These are phyloP conservation scores for Hamigera avellanea DNA, from an alignment of 495 filamentous ascomycete species.

Conservation along the genomic window DNA sequence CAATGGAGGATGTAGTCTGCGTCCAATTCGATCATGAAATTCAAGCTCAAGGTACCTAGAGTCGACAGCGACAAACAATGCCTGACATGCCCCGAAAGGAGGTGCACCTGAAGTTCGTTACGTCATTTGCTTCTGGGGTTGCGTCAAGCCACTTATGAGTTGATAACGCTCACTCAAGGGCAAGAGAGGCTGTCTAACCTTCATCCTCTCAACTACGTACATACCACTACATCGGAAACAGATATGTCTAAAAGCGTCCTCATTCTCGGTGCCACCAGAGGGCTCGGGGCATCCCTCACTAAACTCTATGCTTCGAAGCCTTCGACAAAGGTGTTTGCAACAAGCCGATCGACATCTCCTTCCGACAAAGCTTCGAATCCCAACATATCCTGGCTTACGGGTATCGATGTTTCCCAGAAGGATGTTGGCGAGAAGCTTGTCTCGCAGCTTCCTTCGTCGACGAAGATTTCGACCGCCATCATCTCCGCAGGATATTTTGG, in stretches of 20 bases:
- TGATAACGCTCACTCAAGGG: too few relatives aligned
- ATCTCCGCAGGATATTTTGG: constrained; percentile 61
- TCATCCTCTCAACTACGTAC: too few relatives aligned
- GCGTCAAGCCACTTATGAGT: too few relatives aligned
- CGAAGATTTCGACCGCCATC: constrained; percentile 44
- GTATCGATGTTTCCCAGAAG: constrained; percentile 42
- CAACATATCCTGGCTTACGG: constrained; percentile 37
- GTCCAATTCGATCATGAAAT: too few relatives aligned
- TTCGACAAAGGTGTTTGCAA: constrained; percentile 44
- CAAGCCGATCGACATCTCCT: constrained; percentile 34
- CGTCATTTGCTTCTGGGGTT: too few relatives aligned
- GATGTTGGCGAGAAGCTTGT: constrained; percentile 42
- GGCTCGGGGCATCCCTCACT: constrained; percentile 50
- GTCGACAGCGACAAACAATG: too few relatives aligned
- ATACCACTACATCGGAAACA: too few relatives aligned
- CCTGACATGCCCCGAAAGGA: too few relatives aligned
- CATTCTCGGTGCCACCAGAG: constrained; percentile 56
- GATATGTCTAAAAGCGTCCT: constrained; percentile 31
- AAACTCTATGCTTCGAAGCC: constrained; percentile 43
- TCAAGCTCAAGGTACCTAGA: too few relatives aligned
- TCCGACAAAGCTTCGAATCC: constrained; percentile 17
- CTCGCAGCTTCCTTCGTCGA: constrained; percentile 27
- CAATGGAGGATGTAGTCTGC: too few relatives aligned
- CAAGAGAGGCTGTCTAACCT: too few relatives aligned
- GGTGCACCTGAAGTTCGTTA: too few relatives aligned